Conservation (phyloP, 2,329 filamentous ascomycete species). For the Diaporthe sp. region DNA sequence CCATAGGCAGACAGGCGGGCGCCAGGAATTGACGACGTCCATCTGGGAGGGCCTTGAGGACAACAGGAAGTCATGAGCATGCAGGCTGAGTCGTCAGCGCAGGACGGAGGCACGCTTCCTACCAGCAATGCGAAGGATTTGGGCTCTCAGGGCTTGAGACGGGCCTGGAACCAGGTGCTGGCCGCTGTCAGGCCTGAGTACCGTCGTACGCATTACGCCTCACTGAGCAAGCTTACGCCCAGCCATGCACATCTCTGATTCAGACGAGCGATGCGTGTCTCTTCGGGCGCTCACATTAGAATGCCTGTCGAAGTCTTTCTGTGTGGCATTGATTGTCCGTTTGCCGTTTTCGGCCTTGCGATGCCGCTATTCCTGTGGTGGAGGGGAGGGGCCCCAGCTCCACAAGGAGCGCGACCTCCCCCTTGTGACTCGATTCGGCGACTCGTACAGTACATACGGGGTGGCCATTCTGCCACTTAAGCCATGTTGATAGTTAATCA, state of each 20-base stretch:
- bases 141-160: slow-evolving; percentile 27
- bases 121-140: slow-evolving; percentile 14
- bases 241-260: slow-evolving; percentile 15
- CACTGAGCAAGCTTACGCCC: background rate
- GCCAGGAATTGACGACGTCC: background rate
- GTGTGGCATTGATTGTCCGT: slow-evolving; percentile 10
- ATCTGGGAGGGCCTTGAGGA: background rate
- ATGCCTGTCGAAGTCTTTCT: background rate
- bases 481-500: background rate
- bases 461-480: slow-evolving; percentile 1
- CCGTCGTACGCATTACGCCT: slow-evolving; percentile 18
- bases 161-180: slow-evolving; percentile 5
- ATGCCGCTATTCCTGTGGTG: slow-evolving; percentile 30
- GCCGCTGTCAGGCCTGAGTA: slow-evolving; percentile 13
- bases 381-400: slow-evolving; percentile 14
- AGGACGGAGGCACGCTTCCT: background rate
- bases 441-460: slow-evolving; percentile 5
- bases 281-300: background rate
- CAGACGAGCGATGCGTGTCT: slow-evolving; percentile 7
- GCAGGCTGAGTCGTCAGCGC: slow-evolving; percentile 10
- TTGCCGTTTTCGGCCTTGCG: slow-evolving; percentile 20
- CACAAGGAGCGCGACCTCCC: background rate
- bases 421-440: slow-evolving; percentile 30
- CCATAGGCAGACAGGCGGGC: background rate
- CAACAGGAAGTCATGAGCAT: background rate